Conservation (phyloP, 2,329 filamentous ascomycete species). For the Phialophora tarda region DNA sequence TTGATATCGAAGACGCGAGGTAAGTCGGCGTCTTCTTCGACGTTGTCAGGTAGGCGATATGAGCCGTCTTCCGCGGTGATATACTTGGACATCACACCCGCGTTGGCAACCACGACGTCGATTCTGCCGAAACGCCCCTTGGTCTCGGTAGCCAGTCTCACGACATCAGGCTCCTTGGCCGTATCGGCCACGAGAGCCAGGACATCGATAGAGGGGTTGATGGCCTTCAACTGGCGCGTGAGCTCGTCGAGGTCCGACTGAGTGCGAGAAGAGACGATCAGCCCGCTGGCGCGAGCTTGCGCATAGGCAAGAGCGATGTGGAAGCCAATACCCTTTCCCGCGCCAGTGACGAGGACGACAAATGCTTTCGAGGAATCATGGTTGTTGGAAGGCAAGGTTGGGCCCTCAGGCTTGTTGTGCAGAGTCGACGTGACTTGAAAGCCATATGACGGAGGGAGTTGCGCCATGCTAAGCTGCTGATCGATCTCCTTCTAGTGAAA, state of each 20-base stretch:
- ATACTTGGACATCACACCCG: conserved; percentile 15
- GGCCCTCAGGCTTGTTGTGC: conserved; percentile 17
- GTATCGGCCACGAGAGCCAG: conserved; percentile 19
- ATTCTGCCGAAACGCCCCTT: conserved; percentile 27
- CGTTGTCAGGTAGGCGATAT: conserved; percentile 8
- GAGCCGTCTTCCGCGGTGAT: conserved; percentile 15
- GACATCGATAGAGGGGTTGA: conserved; percentile 14
- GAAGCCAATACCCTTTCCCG: conserved; percentile 46
- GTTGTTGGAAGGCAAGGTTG: conserved; percentile 19
- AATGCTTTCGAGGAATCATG: conserved; percentile 19
- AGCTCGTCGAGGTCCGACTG: conserved; percentile 26
- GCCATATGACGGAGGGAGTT: conserved; percentile 11
- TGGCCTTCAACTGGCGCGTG: conserved; percentile 19
- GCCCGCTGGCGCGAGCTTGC: conserved; percentile 21
- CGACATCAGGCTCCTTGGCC: conserved; percentile 17
- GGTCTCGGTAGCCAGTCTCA: conserved; percentile 17
- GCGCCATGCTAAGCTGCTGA: conserved; percentile 5
- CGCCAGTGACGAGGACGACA: conserved; percentile 28
- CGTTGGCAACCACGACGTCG: conserved; percentile 31
- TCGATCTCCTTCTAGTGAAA: background rate
- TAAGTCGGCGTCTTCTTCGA: conserved; percentile 13
- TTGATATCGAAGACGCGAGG: conserved; percentile 15
- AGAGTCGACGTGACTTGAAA: conserved; percentile 9
- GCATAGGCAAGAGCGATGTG: conserved; percentile 46
- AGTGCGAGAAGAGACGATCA: conserved; percentile 14